Evolutionary conservation across 371 early-diverging fungal species (phyloP).

Genomic region (Apophysomyces trapeziformis): DNA sequence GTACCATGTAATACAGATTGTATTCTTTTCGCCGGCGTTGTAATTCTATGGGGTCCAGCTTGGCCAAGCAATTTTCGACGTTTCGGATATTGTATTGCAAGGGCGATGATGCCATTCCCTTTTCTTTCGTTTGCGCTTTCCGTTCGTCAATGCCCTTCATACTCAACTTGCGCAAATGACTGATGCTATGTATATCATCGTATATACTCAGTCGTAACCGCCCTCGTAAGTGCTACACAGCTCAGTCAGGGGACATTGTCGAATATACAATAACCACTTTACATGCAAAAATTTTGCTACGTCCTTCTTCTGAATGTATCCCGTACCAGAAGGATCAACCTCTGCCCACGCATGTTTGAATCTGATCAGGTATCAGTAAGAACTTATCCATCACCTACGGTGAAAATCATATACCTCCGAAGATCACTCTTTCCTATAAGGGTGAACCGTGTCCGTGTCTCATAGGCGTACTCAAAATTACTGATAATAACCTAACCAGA

Average conservation of each 20-base stretch:
- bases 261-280: neutral
- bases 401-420: constrained; percentile 39
- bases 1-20: constrained; percentile 55
- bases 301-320: constrained; percentile 55
- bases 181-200: constrained; percentile 38
- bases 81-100: constrained; percentile 23
- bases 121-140: neutral
- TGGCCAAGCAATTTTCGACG: constrained; percentile 32
- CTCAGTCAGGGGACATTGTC: neutral
- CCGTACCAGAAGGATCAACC: constrained; percentile 58
- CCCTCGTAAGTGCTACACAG: constrained; percentile 40
- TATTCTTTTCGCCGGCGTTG: constrained; percentile 48
- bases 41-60: constrained; percentile 26
- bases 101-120: neutral
- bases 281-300: constrained; percentile 49
- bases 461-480: constrained; percentile 66
- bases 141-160: constrained; percentile 13
- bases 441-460: constrained; percentile 58
- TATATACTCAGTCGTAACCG: constrained; percentile 54
- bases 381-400: neutral
- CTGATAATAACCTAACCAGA: constrained; percentile 52
- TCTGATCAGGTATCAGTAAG: constrained; percentile 18
- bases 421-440: constrained; percentile 58
- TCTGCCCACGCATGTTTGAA: constrained; percentile 64
- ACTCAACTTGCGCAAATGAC: constrained; percentile 30